Base-by-base conservation (phyloP, 2,329 filamentous ascomycete genomes). In the Epichloe coenophiala region DNA sequence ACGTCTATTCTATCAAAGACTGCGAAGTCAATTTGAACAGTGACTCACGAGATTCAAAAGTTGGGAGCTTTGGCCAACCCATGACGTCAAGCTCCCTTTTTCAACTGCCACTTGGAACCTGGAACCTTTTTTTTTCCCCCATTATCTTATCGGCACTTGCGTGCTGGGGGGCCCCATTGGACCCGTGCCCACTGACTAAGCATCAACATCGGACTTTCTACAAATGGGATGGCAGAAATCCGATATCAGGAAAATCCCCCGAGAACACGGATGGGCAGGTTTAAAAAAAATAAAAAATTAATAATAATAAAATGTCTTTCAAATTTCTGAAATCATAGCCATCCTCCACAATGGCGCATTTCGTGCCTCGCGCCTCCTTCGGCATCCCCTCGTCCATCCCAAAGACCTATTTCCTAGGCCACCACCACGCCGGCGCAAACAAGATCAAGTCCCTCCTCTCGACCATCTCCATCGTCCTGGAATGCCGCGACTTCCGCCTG, bases 401-500 rank as follows among this genome's bases (percentile, higher is more conserved):
- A 39, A 83, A 88, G 57, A 93, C 91, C 53, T 98, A 97, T 71
- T 98, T 88, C 71, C 77, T 97, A 45, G 93, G 93, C 55, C 93
- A 98, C 70, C 93, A 98, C 73, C 80, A 81, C 54, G 78, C 86
- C 9, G 93, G 87, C 15, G 74, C 95, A 35, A 73, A 77, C 45
- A 84, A 86, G 64, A 95, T 97, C 84, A 86, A 87, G 64, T 79
- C 79, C 39, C 76, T 86, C 63, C 77, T 98, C 46, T 81, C 83
- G 31, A 82, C 81, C 55, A 86, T 96, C 60, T 86, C 90, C 61
- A 81, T 97, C 42, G 81, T 98, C 49, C 80, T 98, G 62, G 93
- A 98, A 71, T 96, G 90, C 66, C 86, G 93, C 62, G 93, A 98
- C 71, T 89, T 89, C 64, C 84, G 93, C 45, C 83, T 95, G 0